Conservation (phyloP, 2,329 filamentous ascomycete species). For the Phyllosticta citribraziliensis region DNA sequence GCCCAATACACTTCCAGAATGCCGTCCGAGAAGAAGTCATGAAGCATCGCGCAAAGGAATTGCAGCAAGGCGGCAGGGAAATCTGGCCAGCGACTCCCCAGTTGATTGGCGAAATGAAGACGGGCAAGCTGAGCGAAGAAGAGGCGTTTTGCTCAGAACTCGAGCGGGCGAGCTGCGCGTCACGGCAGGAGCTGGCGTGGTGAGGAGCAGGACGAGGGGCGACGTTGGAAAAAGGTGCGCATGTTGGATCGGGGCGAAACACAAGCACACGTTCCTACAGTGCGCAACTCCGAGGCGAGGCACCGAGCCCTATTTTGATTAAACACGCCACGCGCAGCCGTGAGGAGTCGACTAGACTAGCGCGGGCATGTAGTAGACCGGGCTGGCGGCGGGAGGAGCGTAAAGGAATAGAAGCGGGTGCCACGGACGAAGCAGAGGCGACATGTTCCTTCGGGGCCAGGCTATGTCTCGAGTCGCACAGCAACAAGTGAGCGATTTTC, state of each 20-base stretch:
- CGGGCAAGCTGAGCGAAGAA: conserved; percentile 7
- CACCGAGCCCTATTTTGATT: neutral
- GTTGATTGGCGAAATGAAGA: conserved; percentile 7
- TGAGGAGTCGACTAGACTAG: neutral
- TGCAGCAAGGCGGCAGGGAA: too few species aligned
- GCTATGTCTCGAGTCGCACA: too few species aligned
- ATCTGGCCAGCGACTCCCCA: conserved; percentile 43
- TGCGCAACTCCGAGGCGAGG: neutral
- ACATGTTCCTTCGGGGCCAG: too few species aligned
- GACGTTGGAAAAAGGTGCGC: neutral
- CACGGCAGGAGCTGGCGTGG: conserved; percentile 15
- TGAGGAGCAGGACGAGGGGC: conserved; percentile 2
- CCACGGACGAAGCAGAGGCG: too few species aligned
- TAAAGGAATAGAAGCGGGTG: too few species aligned
- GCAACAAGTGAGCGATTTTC: neutral
- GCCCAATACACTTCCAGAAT: too few species aligned
- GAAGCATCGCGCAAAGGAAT: too few species aligned
- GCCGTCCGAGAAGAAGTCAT: too few species aligned
- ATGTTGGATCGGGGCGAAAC: neutral
- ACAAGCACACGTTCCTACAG: neutral
- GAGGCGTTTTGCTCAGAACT: conserved; percentile 8
- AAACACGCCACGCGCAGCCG: neutral
- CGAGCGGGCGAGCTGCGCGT: neutral
- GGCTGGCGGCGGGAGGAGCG: too few species aligned
- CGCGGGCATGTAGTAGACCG: too few species aligned